Evolutionary conservation across 1,139 yeast species (phyloP).

Genomic region (Diutina ranongensis): DNA sequence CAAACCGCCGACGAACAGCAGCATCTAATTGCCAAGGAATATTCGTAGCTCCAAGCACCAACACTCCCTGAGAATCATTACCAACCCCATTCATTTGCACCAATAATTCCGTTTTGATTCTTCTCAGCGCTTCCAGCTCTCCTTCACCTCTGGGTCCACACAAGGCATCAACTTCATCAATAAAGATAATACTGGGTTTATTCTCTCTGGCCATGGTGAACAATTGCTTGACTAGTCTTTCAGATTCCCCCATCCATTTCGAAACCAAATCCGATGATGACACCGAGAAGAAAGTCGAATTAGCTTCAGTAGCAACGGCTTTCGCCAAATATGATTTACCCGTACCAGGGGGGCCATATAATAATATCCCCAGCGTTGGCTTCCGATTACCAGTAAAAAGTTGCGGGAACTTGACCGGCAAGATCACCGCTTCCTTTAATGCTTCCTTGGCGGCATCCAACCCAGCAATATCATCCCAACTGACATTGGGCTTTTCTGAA

Average conservation of each 20-base stretch:
- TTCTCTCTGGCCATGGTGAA: constrained; percentile 94
- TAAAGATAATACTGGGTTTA: constrained; percentile 89
- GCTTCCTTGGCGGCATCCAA: constrained; percentile 94
- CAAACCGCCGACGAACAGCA: constrained; percentile 94
- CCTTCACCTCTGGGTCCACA: constrained; percentile 99
- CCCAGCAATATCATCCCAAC: constrained; percentile 96
- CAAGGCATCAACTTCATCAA: constrained; percentile 95
- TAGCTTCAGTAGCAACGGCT: constrained; percentile 98
- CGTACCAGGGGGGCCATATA: constrained; percentile 98
- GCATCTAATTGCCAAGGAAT: constrained; percentile 99
- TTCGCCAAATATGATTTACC: constrained; percentile 96
- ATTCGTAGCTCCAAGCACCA: constrained; percentile 95
- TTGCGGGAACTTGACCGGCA: constrained; percentile 92
- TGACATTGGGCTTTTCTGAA: constrained; percentile 85
- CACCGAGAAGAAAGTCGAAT: constrained; percentile 90
- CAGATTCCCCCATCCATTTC: constrained; percentile 99
- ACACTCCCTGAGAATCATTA: constrained; percentile 82
- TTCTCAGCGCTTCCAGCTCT: constrained; percentile 90
- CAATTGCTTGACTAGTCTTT: constrained; percentile 85
- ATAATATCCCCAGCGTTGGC: constrained; percentile 82
- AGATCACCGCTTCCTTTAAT: constrained; percentile 89
- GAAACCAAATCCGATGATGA: constrained; percentile 91
- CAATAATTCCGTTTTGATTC: constrained; percentile 90
- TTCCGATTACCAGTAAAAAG: constrained; percentile 87
- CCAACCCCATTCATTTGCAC: constrained; percentile 99